These are phyloP conservation scores for Tetragonia tetragonoides DNA, from an alignment of 148 eudicot genomes.

Conservation along the genomic window DNA sequence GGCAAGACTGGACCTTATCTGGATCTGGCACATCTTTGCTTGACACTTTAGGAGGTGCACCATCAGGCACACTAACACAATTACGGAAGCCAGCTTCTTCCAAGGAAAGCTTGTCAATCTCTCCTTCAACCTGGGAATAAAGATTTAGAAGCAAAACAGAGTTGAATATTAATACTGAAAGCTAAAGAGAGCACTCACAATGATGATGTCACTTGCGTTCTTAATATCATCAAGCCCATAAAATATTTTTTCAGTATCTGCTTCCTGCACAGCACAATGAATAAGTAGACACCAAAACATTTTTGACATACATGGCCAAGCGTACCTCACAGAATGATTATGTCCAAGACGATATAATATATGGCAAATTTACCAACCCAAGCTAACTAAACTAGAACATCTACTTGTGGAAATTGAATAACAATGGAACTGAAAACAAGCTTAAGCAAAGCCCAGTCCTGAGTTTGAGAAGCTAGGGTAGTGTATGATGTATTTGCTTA, in stretches of 20 bases:
- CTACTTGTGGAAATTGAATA: not conserved
- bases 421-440: not conserved
- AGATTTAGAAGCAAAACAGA: conserved; percentile 13
- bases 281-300: not conserved
- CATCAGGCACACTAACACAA: conserved; percentile 98
- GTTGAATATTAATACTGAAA: not conserved
- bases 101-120: conserved; percentile 97
- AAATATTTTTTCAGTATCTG: conserved; percentile 64
- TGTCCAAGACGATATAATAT: not conserved
- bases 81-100: conserved; percentile 94
- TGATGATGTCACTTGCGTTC: conserved; percentile 64
- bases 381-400: not conserved
- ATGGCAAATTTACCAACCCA: not conserved
- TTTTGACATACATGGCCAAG: not conserved
- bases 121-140: conserved; percentile 83
- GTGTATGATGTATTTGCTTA: no score
- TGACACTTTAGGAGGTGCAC: conserved; percentile 82
- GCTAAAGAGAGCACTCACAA: conserved; percentile 42
- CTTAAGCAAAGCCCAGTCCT: conserved; percentile 2
- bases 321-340: not conserved
- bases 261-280: conserved; percentile 52
- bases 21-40: conserved; percentile 64
- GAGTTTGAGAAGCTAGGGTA: not conserved
- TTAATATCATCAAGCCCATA: conserved; percentile 92
- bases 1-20: conserved; percentile 49